These are phyloP conservation scores for Shiraia sp. DNA, from an alignment of 2,329 filamentous ascomycete genomes.

Conservation along the genomic window DNA sequence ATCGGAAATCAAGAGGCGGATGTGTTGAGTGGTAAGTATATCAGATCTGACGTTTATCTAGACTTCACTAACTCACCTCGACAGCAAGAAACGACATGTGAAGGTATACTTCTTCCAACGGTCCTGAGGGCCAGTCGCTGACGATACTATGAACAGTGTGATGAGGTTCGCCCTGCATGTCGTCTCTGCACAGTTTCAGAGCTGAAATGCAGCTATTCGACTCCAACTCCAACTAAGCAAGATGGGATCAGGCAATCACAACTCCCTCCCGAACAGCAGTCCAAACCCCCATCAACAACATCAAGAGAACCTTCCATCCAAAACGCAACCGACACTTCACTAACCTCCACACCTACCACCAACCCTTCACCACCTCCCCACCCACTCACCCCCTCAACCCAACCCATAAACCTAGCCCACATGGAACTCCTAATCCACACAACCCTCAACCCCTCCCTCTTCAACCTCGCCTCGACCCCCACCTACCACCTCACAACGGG, in stretches of 20 bases:
- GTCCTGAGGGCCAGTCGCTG: too few relatives aligned
- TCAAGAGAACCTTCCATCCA: neutral
- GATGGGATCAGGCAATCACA: neutral
- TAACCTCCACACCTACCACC: neutral
- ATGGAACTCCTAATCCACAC: constrained; percentile 44
- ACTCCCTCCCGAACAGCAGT: neutral
- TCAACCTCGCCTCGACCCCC: constrained; percentile 26
- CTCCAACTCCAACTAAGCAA: neutral
- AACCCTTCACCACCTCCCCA: neutral
- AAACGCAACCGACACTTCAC: neutral
- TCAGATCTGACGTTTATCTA: neutral
- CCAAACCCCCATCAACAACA: neutral
- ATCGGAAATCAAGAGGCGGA: constrained; percentile 24
- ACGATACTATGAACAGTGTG: constrained; percentile 13
- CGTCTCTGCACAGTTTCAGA: constrained; percentile 19
- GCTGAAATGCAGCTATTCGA: constrained; percentile 18
- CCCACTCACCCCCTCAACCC: constrained; percentile 3
- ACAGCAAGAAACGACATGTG: constrained; percentile 24
- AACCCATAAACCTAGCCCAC: constrained; percentile 38
- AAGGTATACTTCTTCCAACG: too few relatives aligned
- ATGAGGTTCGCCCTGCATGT: constrained; percentile 22
- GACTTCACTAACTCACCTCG: neutral
- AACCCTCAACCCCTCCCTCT: constrained; percentile 22
- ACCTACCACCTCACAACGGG: constrained; percentile 11
- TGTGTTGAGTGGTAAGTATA: constrained; percentile 24